Evolutionary conservation across 805 yeast species (phyloP), one percentile per base, ranked within the genome.

Genomic region (Tetrapisispora taiwanensis): DNA sequence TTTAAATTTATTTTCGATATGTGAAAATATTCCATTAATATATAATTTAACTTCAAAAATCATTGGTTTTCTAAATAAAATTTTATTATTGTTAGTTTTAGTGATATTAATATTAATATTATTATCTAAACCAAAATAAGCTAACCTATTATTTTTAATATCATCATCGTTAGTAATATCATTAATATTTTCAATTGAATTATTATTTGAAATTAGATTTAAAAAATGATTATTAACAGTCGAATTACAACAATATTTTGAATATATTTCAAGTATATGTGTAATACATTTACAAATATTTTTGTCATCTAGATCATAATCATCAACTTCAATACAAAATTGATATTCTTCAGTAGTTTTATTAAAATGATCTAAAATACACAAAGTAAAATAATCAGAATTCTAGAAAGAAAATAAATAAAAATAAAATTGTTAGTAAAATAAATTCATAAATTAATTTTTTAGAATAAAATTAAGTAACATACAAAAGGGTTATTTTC

Each of bases 281-380:
- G 18, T 7, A 6, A 33, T 19, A 18, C 43, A 40, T 12, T 33
- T 18, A 40, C 43, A 33, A 17, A 15, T 7, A 13, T 20, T 15
- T 32, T 18, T 33, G 27, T 40, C 43, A 30, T 24, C 22, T 14
- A 40, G 26, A 17, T 12, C 24, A 9, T 18, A 13, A 24, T 24
- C 14, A 18, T 40, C 20, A 26, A 40, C 38, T 33, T 32, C 27
- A 26, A 40, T 19, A 28, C 43, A 40, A 13, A 32, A 40, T 19
- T 34, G 14, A 33, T 17, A 19, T 3, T 30, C 12, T 20, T 30
- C 36, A 39, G 5, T 15, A 12, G 10, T 30, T 20, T 39, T 22
- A n/a, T 30, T 18, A 22, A 20, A 30, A 30, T 30, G 12, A 14
- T 39, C 20, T 20, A 30, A 24, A n/a, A 39, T 7, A 30, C 34